Conservation (phyloP, 2,329 filamentous ascomycete species). For the Neurospora crassa region DNA sequence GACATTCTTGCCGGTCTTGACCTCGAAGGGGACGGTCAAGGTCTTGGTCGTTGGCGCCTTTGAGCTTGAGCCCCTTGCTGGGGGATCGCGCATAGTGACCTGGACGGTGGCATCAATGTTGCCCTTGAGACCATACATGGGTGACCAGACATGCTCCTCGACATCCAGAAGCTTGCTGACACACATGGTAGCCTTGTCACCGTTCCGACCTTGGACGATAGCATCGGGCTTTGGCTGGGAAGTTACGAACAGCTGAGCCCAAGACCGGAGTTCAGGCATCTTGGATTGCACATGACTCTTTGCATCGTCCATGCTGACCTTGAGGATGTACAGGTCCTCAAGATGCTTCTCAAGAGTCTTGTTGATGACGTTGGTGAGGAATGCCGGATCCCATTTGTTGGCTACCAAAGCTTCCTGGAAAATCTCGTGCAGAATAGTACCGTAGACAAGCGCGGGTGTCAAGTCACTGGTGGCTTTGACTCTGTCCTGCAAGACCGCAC, state of each 20-base stretch:
- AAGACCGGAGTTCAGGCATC: slow-evolving; percentile 69
- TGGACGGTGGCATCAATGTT: slow-evolving; percentile 97
- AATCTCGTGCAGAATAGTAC: slow-evolving; percentile 86
- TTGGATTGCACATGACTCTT: slow-evolving; percentile 74
- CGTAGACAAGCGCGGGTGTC: slow-evolving; percentile 76
- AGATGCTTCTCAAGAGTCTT: slow-evolving; percentile 65
- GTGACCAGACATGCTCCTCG: slow-evolving; percentile 97
- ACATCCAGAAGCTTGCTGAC: slow-evolving; percentile 92
- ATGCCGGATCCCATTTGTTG: slow-evolving; percentile 69
- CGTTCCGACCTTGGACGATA: slow-evolving; percentile 68
- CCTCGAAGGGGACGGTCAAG: slow-evolving; percentile 83
- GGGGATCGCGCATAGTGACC: slow-evolving; percentile 60
- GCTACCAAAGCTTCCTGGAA: slow-evolving; percentile 83
- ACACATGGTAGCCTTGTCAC: slow-evolving; percentile 67
- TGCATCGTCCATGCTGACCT: slow-evolving; percentile 62
- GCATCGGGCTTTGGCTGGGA: slow-evolving; percentile 56
- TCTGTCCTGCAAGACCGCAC: slow-evolving; percentile 87
- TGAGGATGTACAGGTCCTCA: slow-evolving; percentile 83
- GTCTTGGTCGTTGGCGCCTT: slow-evolving; percentile 44
- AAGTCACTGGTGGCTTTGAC: slow-evolving; percentile 83
- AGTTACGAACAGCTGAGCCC: slow-evolving; percentile 75
- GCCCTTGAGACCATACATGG: slow-evolving; percentile 92
- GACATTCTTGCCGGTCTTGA: slow-evolving; percentile 85
- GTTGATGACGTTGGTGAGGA: slow-evolving; percentile 57
- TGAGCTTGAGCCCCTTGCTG: slow-evolving; percentile 46